A percentile compares a stretch with the other conserved stretches of the same genome.
These are phyloP conservation scores for Tuber borchii DNA, from an alignment of 495 filamentous ascomycete species.

Conservation along the genomic window DNA sequence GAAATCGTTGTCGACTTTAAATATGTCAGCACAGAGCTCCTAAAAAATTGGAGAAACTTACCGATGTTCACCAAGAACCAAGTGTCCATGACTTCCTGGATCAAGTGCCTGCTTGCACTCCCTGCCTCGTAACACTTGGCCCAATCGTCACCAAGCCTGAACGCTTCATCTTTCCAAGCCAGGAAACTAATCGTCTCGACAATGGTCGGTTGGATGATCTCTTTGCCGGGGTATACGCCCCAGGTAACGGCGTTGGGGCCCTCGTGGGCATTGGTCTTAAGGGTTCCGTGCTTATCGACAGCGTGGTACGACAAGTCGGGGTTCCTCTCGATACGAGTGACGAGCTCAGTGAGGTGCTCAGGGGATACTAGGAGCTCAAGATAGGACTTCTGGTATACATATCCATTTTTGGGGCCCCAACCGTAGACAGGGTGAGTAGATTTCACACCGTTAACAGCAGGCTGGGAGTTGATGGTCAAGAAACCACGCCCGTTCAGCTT, in stretches of 20 bases:
- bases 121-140: conserved; percentile 73
- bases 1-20: conserved; percentile 91
- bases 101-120: conserved; percentile 73
- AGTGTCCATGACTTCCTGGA: conserved; percentile 73
- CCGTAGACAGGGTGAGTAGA: conserved; percentile 80
- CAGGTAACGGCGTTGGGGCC: conserved; percentile 96
- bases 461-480: conserved; percentile 96
- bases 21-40: conserved; percentile 35
- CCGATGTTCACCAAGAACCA: conserved; percentile 97
- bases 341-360: conserved; percentile 66
- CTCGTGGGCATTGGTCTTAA: conserved; percentile 79
- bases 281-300: conserved; percentile 69
- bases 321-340: conserved; percentile 69
- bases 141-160: conserved; percentile 86
- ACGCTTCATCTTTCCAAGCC: conserved; percentile 99
- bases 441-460: conserved; percentile 85
- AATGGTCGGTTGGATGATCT: conserved; percentile 99
- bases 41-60: conserved; percentile 46
- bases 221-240: conserved; percentile 98
- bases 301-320: conserved; percentile 87
- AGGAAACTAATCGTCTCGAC: conserved; percentile 96
- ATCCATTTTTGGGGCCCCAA: conserved; percentile 91
- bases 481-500: conserved; percentile 78
- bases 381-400: conserved; percentile 98
- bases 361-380: conserved; percentile 83